Conservation (phyloP, 768 basidiomycete species). For the Phlebiopsis gigantea region DNA sequence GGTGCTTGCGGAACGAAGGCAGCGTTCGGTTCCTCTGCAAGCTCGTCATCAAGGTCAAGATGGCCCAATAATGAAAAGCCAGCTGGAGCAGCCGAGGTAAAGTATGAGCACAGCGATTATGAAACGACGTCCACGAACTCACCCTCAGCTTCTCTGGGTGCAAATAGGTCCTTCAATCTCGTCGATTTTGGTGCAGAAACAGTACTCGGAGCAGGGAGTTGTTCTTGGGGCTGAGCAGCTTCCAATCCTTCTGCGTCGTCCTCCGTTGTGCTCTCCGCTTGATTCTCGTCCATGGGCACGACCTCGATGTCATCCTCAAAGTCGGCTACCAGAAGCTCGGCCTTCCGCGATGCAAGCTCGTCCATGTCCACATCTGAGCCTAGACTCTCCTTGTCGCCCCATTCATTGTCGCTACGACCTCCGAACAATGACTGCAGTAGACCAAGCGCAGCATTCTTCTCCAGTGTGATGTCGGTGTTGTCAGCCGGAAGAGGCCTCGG, state of each 20-base stretch:
- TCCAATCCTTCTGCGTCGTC: background rate
- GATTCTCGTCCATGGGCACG: slow-evolving; percentile 7
- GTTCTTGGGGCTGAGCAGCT: background rate
- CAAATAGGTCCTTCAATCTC: slow-evolving; percentile 70
- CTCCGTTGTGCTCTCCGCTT: background rate
- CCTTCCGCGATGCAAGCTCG: slow-evolving; percentile 18
- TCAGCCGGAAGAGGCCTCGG: background rate
- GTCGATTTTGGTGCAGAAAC: slow-evolving; percentile 12
- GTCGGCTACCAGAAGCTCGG: slow-evolving; percentile 13
- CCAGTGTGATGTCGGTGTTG: slow-evolving; percentile 30
- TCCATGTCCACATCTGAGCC: slow-evolving; percentile 48
- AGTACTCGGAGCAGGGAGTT: background rate
- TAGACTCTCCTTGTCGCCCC: slow-evolving; percentile 56
- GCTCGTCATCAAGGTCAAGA: slow-evolving; percentile 67
- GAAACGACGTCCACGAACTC: slow-evolving; percentile 9
- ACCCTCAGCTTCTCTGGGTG: slow-evolving; percentile 65
- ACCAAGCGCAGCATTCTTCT: slow-evolving; percentile 42
- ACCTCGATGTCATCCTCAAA: slow-evolving; percentile 25
- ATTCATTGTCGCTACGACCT: slow-evolving; percentile 37
- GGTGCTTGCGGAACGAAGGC: slow-evolving; percentile 16
- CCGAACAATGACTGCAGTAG: slow-evolving; percentile 53
- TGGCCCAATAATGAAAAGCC: slow-evolving; percentile 75
- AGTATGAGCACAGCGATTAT: background rate
- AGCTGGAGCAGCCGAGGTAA: slow-evolving; percentile 31
- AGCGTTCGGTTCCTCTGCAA: slow-evolving; percentile 49